Conservation (phyloP, 176 grass and related monocot species). For the maize (Zea mays) region DNA sequence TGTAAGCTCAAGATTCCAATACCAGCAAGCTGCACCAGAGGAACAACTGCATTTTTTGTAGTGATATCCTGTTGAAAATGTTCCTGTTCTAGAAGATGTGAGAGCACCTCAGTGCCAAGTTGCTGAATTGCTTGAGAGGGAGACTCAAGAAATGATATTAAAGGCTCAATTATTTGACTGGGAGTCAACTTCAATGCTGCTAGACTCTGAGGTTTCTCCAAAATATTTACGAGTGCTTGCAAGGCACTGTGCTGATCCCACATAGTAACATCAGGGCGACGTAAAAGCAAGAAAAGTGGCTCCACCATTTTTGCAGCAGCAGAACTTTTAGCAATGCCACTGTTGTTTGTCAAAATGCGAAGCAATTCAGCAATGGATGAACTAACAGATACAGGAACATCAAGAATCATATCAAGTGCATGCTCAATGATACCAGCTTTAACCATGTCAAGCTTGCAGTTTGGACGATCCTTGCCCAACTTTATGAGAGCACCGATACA, state of each 20-base stretch:
- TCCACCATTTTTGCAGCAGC: slow-evolving; percentile 91
- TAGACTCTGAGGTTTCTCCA: slow-evolving; percentile 93
- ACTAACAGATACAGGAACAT: slow-evolving; percentile 78
- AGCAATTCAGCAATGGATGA: slow-evolving; percentile 88
- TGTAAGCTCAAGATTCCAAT: slow-evolving; percentile 92
- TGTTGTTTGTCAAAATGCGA: slow-evolving; percentile 97
- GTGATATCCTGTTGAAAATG: slow-evolving; percentile 96
- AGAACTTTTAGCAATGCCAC: slow-evolving; percentile 92
- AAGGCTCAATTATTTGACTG: slow-evolving; percentile 90
- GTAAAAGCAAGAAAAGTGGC: slow-evolving; percentile 90
- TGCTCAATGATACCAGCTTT: slow-evolving; percentile 93
- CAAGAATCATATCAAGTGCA: slow-evolving; percentile 91
- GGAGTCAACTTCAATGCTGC: slow-evolving; percentile 75
- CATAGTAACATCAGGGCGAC: slow-evolving; percentile 74
- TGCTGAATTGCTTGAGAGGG: slow-evolving; percentile 97
- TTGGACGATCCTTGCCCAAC: slow-evolving; percentile 88
- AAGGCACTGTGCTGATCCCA: slow-evolving; percentile 91
- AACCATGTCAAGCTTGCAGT: slow-evolving; percentile 96
- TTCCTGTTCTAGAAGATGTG: slow-evolving; percentile 91
- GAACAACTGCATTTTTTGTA: slow-evolving; percentile 87
- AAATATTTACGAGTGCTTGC: slow-evolving; percentile 95
- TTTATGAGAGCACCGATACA: slow-evolving; percentile 90
- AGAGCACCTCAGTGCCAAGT: slow-evolving; percentile 85
- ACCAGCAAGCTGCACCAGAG: slow-evolving; percentile 91
- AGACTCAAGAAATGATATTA: slow-evolving; percentile 92